Evolutionary conservation across 1,284 basidiomycete genomes (phyloP).

Genomic region (Thecaphora frezii): DNA sequence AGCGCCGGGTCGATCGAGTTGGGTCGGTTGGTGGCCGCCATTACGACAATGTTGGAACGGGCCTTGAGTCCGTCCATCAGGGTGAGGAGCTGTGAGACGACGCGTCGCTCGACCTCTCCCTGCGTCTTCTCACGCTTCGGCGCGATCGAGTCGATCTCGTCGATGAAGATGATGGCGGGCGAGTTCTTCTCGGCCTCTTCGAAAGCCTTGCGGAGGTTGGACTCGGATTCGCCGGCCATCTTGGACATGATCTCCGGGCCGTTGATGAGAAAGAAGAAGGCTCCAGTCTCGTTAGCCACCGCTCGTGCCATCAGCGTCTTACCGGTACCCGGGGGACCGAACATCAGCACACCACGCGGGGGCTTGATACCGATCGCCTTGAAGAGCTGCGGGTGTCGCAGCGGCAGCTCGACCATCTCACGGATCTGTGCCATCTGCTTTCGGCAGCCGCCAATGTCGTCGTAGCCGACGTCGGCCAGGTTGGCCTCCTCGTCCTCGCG

Average conservation of each 20-base stretch:
- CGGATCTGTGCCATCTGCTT: slow-evolving; percentile 99
- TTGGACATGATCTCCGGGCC: slow-evolving; percentile 99
- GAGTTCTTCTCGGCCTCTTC: slow-evolving; percentile 99
- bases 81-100: slow-evolving; percentile 94
- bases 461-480: slow-evolving; percentile 94
- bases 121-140: slow-evolving; percentile 99
- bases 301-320: slow-evolving; percentile 84
- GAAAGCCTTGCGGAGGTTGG: slow-evolving; percentile 94
- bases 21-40: slow-evolving; percentile 98
- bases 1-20: slow-evolving; percentile 99
- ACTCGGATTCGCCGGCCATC: slow-evolving; percentile 98
- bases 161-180: slow-evolving; percentile 99
- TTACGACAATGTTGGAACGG: slow-evolving; percentile 97
- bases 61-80: slow-evolving; percentile 99
- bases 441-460: slow-evolving; percentile 97
- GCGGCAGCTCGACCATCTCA: slow-evolving; percentile 94
- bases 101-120: slow-evolving; percentile 97
- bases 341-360: slow-evolving; percentile 68
- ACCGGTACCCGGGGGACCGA: slow-evolving; percentile 58
- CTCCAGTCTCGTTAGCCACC: slow-evolving; percentile 98
- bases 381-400: slow-evolving; percentile 98
- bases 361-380: slow-evolving; percentile 99
- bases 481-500: slow-evolving; percentile 98
- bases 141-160: slow-evolving; percentile 98
- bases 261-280: slow-evolving; percentile 99